phyloP scores from a whole-genome alignment of 129 eudicot species.

The Saussurea involucrata region DNA sequence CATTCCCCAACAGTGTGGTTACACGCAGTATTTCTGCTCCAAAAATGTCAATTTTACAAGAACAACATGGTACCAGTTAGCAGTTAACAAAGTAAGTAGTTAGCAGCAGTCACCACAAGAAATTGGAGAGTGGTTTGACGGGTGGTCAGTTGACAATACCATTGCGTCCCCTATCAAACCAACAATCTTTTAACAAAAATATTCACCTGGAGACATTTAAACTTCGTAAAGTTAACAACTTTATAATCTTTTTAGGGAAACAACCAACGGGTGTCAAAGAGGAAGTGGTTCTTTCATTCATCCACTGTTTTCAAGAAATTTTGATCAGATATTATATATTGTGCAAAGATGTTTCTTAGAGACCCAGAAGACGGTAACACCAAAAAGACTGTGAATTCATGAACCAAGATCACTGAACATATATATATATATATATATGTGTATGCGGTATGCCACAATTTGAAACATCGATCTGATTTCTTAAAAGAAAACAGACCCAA shows the following conservation, averaged over 20 bases:
- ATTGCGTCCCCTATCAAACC: constrained; percentile 36
- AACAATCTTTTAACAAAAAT: constrained; percentile 18
- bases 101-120: constrained; percentile 62
- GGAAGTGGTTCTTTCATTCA: background rate
- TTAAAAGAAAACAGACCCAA: background rate
- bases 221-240: constrained; percentile 20
- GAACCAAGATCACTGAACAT: background rate
- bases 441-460: background rate
- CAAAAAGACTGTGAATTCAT: background rate
- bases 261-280: background rate
- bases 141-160: constrained; percentile 44
- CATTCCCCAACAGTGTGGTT: constrained; percentile 99
- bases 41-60: constrained; percentile 95
- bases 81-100: constrained; percentile 66
- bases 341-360: background rate
- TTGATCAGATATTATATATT: background rate
- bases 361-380: background rate
- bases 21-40: constrained; percentile 99
- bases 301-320: background rate
- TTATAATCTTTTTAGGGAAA: background rate
- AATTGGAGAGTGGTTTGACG: constrained; percentile 53
- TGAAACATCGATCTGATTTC: background rate
- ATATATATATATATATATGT: too few species aligned
- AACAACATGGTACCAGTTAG: constrained; percentile 99
- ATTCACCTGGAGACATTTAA: constrained; percentile 23